Base-by-base conservation (phyloP, 768 basidiomycete genomes). In the Mycena metata region DNA sequence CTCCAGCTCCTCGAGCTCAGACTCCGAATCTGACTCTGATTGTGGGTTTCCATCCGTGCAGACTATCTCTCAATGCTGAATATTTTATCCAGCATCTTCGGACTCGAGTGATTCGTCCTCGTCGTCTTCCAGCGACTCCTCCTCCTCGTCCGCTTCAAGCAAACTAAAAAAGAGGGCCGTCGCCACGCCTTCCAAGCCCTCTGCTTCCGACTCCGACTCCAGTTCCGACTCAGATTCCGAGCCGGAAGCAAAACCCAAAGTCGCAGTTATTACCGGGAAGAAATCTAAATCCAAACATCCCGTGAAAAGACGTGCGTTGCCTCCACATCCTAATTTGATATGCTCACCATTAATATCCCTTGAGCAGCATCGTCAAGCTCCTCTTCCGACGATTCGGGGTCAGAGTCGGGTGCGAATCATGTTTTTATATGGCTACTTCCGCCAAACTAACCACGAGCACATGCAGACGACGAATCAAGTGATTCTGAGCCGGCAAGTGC, bases 381-480 rank as follows among this genome's bases (percentile, higher is more conserved):
- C 4, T 77, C 75, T 12, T 77, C 75, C 35, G 71, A 67, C 60
- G 78, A 78, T 52, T 80, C 80, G 19, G 70, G 72, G 39, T 76
- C 78, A 21, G 76, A 77, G 42, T 80, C 79, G 54, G 79, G 76
- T 78, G 60, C 63, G 65, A 42, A 33, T 41, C 19, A n/a, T 54
- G 24, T 52, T 13, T 43, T 46, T 19, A 19, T 47, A 1, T 60
- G 8, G 36, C 50, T 65, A 62, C 76, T 67, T 74, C 39, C 26
- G 35, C n/a, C 15, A 13, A 17, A 57, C 33, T 57, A 61, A 63
- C 61, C 15, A 49, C 2, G 17, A 50, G 39, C 21, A 24, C 39
- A 21, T 23, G n/a, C 59, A 81, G 80, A 78, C 64, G 80, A 83
- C 49, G 79, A 83, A 69, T 81, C 80, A 16, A 83, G 79, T 59